Conservation (phyloP, 441 rosid species). For the Dalechampia spathulata region DNA sequence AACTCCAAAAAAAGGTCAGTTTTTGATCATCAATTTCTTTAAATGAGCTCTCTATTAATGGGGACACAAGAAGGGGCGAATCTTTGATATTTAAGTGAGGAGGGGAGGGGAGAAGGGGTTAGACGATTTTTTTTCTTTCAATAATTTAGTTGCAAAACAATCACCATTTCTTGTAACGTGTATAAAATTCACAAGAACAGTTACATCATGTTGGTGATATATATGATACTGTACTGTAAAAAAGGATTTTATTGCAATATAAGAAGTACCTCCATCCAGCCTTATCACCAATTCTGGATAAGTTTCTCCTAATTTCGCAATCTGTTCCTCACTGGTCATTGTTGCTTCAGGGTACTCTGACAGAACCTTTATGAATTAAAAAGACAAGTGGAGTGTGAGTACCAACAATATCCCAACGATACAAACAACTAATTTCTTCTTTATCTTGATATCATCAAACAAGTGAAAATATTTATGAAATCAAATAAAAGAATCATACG, state of each 20-base stretch:
- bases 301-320: conserved; percentile 60
- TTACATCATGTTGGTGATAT: not conserved
- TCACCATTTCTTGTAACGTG: not conserved
- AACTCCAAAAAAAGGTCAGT: too few species aligned
- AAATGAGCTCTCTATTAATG: not conserved
- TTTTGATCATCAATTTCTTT: too few species aligned
- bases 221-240: not conserved
- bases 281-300: conserved; percentile 46
- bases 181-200: not conserved
- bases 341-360: conserved; percentile 80
- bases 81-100: too few species aligned
- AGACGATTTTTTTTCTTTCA: too few species aligned
- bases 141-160: too few species aligned
- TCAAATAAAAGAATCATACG: conserved; percentile 13
- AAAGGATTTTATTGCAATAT: not conserved
- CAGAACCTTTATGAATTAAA: conserved; percentile 48
- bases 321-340: conserved; percentile 53
- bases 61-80: too few species aligned
- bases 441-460: conserved; percentile 1
- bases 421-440: conserved; percentile 4
- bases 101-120: too few species aligned
- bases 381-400: conserved; percentile 8
- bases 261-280: conserved; percentile 66
- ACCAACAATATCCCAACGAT: conserved; percentile 9
- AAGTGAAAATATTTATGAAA: not conserved